Evolutionary conservation across 2,329 filamentous ascomycete genomes (phyloP).

Genomic region (Colletotrichum salicis): DNA sequence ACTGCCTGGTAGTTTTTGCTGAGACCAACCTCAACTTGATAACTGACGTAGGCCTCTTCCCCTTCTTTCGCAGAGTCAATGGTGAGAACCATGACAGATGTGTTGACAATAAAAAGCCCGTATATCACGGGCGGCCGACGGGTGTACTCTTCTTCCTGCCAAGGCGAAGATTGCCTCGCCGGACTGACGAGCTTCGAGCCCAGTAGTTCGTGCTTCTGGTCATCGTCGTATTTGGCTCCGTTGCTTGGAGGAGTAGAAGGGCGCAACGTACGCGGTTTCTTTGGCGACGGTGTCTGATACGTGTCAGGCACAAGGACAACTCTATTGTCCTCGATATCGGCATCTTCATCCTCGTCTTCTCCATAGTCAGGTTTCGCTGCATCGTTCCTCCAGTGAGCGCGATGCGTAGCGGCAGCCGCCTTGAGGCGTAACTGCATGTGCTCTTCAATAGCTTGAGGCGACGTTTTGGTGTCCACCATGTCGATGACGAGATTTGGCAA

Average conservation of each 20-base stretch:
- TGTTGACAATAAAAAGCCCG: slow-evolving; percentile 54
- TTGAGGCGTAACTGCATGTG: slow-evolving; percentile 50
- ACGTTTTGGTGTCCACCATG: slow-evolving; percentile 45
- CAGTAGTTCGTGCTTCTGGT: not conserved
- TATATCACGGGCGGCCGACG: slow-evolving; percentile 52
- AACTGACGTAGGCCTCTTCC: slow-evolving; percentile 50
- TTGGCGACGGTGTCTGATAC: slow-evolving; percentile 21
- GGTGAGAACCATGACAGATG: slow-evolving; percentile 52
- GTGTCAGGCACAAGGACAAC: slow-evolving; percentile 34
- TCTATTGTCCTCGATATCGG: slow-evolving; percentile 29
- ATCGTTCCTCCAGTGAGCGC: slow-evolving; percentile 46
- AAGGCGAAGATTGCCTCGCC: too few species aligned
- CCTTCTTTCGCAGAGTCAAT: slow-evolving; percentile 50
- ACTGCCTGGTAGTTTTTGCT: slow-evolving; percentile 52
- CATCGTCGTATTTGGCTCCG: not conserved
- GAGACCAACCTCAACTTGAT: slow-evolving; percentile 55
- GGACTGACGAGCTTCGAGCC: not conserved
- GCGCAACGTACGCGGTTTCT: not conserved
- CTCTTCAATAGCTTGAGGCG: slow-evolving; percentile 45
- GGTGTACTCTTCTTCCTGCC: not conserved
- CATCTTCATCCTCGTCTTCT: slow-evolving; percentile 26
- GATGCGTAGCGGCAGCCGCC: slow-evolving; percentile 48
- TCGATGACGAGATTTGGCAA: slow-evolving; percentile 53
- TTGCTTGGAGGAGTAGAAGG: not conserved
- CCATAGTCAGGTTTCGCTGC: not conserved